phyloP scores from a whole-genome alignment of 2,329 filamentous ascomycete genomes.

The Albophoma yamanashiensis region DNA sequence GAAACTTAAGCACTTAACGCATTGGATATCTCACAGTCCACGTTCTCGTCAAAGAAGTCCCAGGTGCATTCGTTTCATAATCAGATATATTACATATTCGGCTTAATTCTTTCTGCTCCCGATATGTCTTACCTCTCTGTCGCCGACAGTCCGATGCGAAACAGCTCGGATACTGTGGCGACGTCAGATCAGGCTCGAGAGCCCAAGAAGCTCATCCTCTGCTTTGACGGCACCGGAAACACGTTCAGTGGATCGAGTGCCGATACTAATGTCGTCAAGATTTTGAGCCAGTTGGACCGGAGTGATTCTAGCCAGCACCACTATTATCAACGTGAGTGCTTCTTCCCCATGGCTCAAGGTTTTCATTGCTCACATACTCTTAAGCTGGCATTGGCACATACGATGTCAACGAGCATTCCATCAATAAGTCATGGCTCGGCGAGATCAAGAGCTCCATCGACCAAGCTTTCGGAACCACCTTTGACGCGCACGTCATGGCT shows the following conservation, averaged over 20 bases:
- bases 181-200: constrained; percentile 2
- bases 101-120: neutral
- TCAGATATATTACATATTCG: neutral
- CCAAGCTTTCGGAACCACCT: constrained; percentile 32
- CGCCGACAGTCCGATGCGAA: neutral
- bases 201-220: constrained; percentile 32
- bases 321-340: constrained; percentile 35
- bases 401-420: constrained; percentile 28
- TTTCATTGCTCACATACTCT: neutral
- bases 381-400: constrained; percentile 40
- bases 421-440: constrained; percentile 25
- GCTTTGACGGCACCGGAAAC: constrained; percentile 39
- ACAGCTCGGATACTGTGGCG: neutral
- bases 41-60: neutral
- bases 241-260: constrained; percentile 32
- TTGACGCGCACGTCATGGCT: constrained; percentile 39
- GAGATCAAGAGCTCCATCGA: constrained; percentile 26
- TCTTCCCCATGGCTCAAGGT: neutral
- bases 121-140: neutral
- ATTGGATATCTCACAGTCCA: neutral
- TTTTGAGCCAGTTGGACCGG: constrained; percentile 34
- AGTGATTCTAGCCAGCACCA: constrained; percentile 31
- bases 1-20: neutral
- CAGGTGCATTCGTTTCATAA: neutral
- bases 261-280: constrained; percentile 44